Evolutionary conservation across 1,139 yeast genomes (phyloP), one percentile per base, ranked within the genome.

Genomic region (Scheffersomyces segobiensis): DNA sequence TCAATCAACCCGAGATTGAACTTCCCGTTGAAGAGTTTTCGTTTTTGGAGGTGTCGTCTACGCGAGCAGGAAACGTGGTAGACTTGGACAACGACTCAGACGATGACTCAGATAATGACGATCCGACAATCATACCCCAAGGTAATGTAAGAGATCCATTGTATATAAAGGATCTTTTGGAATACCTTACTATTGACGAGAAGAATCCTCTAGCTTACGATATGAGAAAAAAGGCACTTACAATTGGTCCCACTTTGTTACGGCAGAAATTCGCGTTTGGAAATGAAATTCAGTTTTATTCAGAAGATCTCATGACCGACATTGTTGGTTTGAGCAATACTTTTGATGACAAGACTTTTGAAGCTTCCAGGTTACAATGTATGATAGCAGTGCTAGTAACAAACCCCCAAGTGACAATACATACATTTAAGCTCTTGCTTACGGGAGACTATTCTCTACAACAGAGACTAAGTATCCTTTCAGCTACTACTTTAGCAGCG

Each of bases 361-460:
- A 86, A 53, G 75, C 80, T 8, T 69, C 78, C 69, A 78, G 82
- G 57, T 74, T 88, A 46, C 76, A 80, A 49, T 75, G 83, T 46
- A 64, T 89, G 70, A 77, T 86, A 17, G 82, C 91, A 0, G 76
- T 87, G 1, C 76, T 87, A 17, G 83, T 79, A 0, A 70, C 85
- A 2, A 75, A 74, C 54, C 87, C 89, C 2, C 66, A 67, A 2
- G 67, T 74, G 2, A 78, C 82, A 0, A 63, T 74, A 0, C 77
- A 75, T 56, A 61, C 86, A 3, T 73, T 82, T 46, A 67, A 73
- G 46, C 67, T 85, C 50, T 73, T 88, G 39, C 72, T 80, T 3
- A 71, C 79, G 0, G 93, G 91, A 0, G 96, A 89, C 67, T 86
- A 85, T 64, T 87, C 92, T 0, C 73, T 89, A 20, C 88, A 86